Base-by-base conservation (phyloP, 106 monocot species). In the Narthecium ossifragum region DNA sequence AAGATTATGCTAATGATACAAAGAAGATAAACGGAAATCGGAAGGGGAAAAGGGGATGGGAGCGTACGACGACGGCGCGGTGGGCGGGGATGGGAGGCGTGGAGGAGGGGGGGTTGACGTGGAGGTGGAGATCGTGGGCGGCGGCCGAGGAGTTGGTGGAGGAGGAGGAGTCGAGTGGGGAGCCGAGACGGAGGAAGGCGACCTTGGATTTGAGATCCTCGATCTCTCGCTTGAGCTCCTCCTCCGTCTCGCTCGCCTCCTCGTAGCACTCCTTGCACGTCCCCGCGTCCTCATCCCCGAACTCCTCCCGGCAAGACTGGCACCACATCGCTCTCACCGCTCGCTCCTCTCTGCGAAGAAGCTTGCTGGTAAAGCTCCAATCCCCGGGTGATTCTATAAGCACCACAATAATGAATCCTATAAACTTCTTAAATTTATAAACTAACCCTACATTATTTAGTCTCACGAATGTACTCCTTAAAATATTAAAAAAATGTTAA, bases 241-340 rank as follows among this genome's bases (percentile, higher is more conserved):
- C 94, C 74, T 94, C 78, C 43, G 94, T 94, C 85, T 94, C 89
- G 85, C 88, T 86, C 34, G 88, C 86, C 69, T 88, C 88, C 63
- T 88, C 94, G 75, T 96, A 96, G 86, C 94, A 96, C 59, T 90
- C 94, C 69, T 86, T 96, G 68, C 94, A 96, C 25, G 94, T 96
- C 18, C 94, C 94, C 2, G 89, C 89, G 46, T 90, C 78, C 58
- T 23, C 39, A 66, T 73, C 73, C 18, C 62, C 75, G 86, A 90
- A 96, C 69, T 76, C 78, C 56, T 76, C 86, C 50, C 62, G 28
- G 78, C 89, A 96, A 18, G 94, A 96, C 26, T 80, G 85, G 66
- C 94, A 96, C 85, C 80, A 76, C 90, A 90, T 81, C 71, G 23
- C 11, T 33, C 31, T n/a, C 33, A n/a, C n/a, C n/a, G n/a, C n/a